A percentile compares a stretch with the other conserved stretches of the same genome.
Evolutionary conservation across 2,329 filamentous ascomycete species (phyloP).

Genomic region (Colletotrichum sp.): DNA sequence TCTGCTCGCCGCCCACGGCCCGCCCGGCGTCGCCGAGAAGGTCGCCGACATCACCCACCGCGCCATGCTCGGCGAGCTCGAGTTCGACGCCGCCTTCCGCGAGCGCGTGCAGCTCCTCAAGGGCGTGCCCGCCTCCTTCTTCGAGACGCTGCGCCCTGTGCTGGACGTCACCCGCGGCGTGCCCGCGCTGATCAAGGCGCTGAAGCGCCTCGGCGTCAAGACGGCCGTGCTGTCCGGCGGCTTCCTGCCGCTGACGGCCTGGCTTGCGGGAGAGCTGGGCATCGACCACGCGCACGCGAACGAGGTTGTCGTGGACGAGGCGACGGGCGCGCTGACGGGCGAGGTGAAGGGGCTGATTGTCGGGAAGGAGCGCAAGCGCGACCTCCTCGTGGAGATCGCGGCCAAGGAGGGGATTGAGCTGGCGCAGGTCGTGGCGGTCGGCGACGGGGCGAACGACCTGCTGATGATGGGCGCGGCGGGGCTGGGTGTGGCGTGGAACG

Average conservation of each 20-base stretch:
- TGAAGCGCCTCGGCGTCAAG: slow-evolving; percentile 82
- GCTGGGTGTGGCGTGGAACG: slow-evolving; percentile 82
- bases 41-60: slow-evolving; percentile 90
- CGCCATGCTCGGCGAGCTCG: slow-evolving; percentile 95
- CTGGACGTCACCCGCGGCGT: slow-evolving; percentile 86
- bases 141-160: slow-evolving; percentile 74
- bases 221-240: slow-evolving; percentile 92
- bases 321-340: slow-evolving; percentile 66
- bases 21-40: slow-evolving; percentile 74
- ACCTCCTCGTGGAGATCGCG: slow-evolving; percentile 75
- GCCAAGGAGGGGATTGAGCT: slow-evolving; percentile 68
- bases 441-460: slow-evolving; percentile 84
- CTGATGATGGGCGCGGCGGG: slow-evolving; percentile 80
- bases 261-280: slow-evolving; percentile 81
- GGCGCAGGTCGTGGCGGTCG: slow-evolving; percentile 74
- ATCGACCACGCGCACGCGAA: slow-evolving; percentile 92
- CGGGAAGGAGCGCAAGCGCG: slow-evolving; percentile 75
- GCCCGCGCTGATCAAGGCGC: slow-evolving; percentile 71
- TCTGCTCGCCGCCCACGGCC: slow-evolving; percentile 77
- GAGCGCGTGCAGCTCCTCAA: slow-evolving; percentile 82
- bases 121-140: slow-evolving; percentile 80
- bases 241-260: slow-evolving; percentile 86
- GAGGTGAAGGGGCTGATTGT: slow-evolving; percentile 76
- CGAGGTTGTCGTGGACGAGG: slow-evolving; percentile 71
- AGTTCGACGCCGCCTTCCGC: slow-evolving; percentile 84